phyloP scores from a whole-genome alignment of 1,284 basidiomycete genomes.

The Takashimella koratensis region DNA sequence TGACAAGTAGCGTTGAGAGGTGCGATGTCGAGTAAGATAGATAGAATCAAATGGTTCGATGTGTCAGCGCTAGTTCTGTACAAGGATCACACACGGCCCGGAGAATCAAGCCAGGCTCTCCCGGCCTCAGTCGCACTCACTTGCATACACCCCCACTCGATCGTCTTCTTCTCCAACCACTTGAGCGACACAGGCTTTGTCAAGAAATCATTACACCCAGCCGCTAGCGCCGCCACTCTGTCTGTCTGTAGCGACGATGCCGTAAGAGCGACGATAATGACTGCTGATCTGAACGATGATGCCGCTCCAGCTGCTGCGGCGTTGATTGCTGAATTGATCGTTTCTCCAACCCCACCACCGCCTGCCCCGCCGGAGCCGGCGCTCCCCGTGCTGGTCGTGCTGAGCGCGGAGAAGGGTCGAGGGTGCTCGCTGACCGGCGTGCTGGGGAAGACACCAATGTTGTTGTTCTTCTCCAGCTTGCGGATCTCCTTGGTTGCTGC shows the following conservation, averaged over 20 bases:
- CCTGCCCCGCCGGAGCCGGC: too few species aligned
- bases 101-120: background rate
- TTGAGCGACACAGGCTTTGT: constrained; percentile 93
- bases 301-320: constrained; percentile 8
- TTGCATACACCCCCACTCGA: constrained; percentile 79
- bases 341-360: background rate
- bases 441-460: constrained; percentile 66
- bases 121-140: too few species aligned
- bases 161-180: constrained; percentile 98
- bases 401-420: constrained; percentile 19
- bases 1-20: constrained; percentile 5
- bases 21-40: background rate
- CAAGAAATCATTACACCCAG: constrained; percentile 98
- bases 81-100: background rate
- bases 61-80: background rate
- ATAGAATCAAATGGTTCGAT: too few species aligned
- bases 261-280: constrained; percentile 97
- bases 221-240: constrained; percentile 90
- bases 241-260: constrained; percentile 90
- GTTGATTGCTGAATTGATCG: constrained; percentile 5
- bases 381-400: background rate
- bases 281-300: constrained; percentile 73
- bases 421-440: constrained; percentile 58
- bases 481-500: constrained; percentile 96
- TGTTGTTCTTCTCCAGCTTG: constrained; percentile 67